These are phyloP conservation scores for Mycena floridula DNA, from an alignment of 768 basidiomycete species.

Conservation along the genomic window DNA sequence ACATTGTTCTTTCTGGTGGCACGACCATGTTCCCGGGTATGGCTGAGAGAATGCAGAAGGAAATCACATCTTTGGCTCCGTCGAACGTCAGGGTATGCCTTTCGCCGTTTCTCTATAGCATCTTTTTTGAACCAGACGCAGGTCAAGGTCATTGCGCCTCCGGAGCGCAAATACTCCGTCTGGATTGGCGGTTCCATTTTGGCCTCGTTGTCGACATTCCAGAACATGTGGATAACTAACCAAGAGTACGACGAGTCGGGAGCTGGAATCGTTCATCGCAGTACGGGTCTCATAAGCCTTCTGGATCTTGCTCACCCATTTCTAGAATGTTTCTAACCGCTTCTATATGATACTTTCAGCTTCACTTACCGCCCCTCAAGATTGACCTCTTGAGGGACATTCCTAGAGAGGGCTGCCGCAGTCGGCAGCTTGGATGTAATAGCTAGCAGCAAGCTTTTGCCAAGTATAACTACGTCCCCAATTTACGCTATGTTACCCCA, in stretches of 20 bases:
- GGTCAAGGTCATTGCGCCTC: neutral
- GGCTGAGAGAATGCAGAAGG: conserved; percentile 45
- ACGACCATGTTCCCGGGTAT: conserved; percentile 54
- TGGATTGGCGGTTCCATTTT: conserved; percentile 1
- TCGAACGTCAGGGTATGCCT: conserved; percentile 5
- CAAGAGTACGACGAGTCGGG: conserved; percentile 1
- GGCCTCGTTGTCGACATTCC: neutral
- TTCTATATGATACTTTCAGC: no score
- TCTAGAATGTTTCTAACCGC: no score
- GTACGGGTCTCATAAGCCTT: no score
- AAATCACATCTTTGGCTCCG: conserved; percentile 6
- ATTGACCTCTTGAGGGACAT: no score
- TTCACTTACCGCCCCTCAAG: no score
- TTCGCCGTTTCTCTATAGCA: neutral
- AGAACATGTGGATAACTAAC: neutral
- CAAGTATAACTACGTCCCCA: no score
- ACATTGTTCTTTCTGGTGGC: conserved; percentile 24
- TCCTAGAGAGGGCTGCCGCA: no score
- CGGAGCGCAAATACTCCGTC: conserved; percentile 1
- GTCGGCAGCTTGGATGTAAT: no score
- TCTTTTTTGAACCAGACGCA: neutral
- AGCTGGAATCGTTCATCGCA: conserved; percentile 3
- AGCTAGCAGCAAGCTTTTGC: no score
- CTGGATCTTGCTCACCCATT: no score
- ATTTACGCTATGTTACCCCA: no score